Conservation (phyloP, 2,329 filamentous ascomycete genomes). For the Pyrenochaeta sp. region DNA sequence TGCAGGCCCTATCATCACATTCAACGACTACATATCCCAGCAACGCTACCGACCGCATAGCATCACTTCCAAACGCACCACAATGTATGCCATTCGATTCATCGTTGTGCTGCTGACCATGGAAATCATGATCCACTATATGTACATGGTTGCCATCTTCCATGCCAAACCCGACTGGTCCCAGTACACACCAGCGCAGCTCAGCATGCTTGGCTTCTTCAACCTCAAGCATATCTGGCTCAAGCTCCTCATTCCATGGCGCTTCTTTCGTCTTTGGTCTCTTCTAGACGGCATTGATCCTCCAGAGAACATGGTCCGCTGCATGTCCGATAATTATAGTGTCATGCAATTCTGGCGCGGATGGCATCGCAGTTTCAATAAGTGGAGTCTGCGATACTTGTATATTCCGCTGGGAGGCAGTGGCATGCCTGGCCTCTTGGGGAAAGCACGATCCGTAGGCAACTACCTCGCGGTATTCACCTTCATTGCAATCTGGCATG, state of each 20-base stretch:
- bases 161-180: conserved; percentile 82
- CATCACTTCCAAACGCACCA: conserved; percentile 74
- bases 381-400: conserved; percentile 92
- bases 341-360: conserved; percentile 91
- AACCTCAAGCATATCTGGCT: conserved; percentile 98
- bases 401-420: conserved; percentile 89
- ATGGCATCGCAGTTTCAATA: conserved; percentile 96
- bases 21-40: conserved; percentile 97
- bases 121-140: conserved; percentile 85
- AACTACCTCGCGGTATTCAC: conserved; percentile 91
- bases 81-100: conserved; percentile 86
- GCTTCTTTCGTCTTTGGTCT: conserved; percentile 98
- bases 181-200: conserved; percentile 83
- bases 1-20: conserved; percentile 91
- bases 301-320: conserved; percentile 97
- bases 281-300: conserved; percentile 91
- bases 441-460: conserved; percentile 67
- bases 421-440: conserved; percentile 42
- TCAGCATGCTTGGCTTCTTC: conserved; percentile 91
- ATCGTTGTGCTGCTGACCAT: conserved; percentile 81
- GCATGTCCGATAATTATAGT: conserved; percentile 94
- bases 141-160: conserved; percentile 93
- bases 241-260: conserved; percentile 94
- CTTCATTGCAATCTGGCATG: conserved; percentile 97
- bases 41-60: conserved; percentile 75